Percentiles rank a stretch among this genome's conserved stretches.
Conservation (phyloP, 1,139 yeast genomes). For the Meyerozyma elateridarum region DNA sequence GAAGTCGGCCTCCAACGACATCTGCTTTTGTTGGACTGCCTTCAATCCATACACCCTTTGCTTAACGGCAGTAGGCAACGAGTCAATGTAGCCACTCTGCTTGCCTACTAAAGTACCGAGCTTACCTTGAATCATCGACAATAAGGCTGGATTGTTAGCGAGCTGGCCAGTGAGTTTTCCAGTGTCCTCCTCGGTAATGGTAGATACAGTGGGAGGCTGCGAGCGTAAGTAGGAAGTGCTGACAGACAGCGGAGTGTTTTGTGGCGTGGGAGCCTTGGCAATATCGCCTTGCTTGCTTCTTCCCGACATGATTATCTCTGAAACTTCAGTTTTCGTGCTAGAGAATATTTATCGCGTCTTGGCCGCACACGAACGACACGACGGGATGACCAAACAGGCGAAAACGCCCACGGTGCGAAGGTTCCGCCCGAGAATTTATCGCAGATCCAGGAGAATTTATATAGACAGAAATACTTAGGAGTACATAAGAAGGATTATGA, state of each 20-base stretch:
- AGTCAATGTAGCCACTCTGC: slow-evolving; percentile 80
- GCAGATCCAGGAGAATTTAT: too few relatives aligned
- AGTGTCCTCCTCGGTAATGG: slow-evolving; percentile 64
- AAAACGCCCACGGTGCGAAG: too few relatives aligned
- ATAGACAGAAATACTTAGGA: too few relatives aligned
- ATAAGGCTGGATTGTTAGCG: slow-evolving; percentile 69
- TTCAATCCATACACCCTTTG: slow-evolving; percentile 79
- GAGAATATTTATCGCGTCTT: slow-evolving; percentile 2
- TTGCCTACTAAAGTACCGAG: slow-evolving; percentile 80
- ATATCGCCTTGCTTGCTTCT: slow-evolving; percentile 68
- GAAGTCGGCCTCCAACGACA: slow-evolving; percentile 83
- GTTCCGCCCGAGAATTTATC: too few relatives aligned
- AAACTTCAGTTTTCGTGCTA: too few relatives aligned
- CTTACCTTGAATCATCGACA: slow-evolving; percentile 88
- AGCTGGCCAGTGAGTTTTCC: slow-evolving; percentile 39
- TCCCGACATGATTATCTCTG: slow-evolving; percentile 1
- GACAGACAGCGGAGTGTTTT: slow-evolving; percentile 93
- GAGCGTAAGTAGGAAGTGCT: slow-evolving; percentile 69
- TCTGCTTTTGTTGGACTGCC: slow-evolving; percentile 77
- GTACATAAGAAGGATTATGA: too few relatives aligned
- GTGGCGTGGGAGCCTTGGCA: slow-evolving; percentile 97
- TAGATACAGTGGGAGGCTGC: slow-evolving; percentile 69
- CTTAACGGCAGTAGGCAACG: slow-evolving; percentile 71
- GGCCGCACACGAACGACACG: slow-evolving; percentile 3
- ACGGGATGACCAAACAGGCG: too few relatives aligned